Conservation (phyloP, 2,329 filamentous ascomycete species). For the Fusarium nisikadoi region DNA sequence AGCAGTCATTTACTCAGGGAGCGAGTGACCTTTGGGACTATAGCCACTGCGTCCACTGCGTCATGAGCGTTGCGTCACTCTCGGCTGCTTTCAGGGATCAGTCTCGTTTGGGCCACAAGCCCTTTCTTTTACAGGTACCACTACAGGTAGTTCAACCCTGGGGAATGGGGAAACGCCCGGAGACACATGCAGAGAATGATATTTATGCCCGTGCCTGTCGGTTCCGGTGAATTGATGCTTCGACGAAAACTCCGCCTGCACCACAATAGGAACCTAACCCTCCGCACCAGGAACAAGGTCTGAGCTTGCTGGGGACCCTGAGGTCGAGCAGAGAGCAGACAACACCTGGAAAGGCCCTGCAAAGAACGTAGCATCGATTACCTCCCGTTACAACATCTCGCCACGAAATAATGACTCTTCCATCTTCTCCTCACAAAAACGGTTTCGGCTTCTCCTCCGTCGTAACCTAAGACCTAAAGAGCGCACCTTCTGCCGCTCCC, state of each 20-base stretch:
- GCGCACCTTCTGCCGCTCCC: slow-evolving; percentile 23
- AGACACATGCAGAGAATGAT: not conserved
- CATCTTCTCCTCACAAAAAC: slow-evolving; percentile 15
- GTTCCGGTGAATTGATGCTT: not conserved
- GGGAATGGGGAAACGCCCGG: not conserved
- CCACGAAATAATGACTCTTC: slow-evolving; percentile 28
- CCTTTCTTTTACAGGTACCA: not conserved
- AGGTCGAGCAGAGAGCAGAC: not conserved
- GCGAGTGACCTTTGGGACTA: not conserved
- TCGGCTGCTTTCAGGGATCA: slow-evolving; percentile 22
- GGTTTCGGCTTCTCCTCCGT: slow-evolving; percentile 18
- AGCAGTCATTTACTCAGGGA: not conserved
- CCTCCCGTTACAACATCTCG: not conserved
- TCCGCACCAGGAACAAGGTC: not conserved
- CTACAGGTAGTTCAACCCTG: not conserved
- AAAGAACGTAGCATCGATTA: not conserved
- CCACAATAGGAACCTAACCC: not conserved
- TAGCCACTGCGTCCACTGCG: slow-evolving; percentile 22
- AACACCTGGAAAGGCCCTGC: not conserved
- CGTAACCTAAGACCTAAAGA: slow-evolving; percentile 22
- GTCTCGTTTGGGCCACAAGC: slow-evolving; percentile 8
- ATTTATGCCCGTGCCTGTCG: not conserved
- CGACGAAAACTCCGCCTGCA: not conserved
- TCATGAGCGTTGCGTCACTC: slow-evolving; percentile 36
- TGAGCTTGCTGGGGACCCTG: not conserved